These are phyloP conservation scores for Coix lacrymajobi DNA, from an alignment of 176 grass and related monocot species.

Conservation along the genomic window DNA sequence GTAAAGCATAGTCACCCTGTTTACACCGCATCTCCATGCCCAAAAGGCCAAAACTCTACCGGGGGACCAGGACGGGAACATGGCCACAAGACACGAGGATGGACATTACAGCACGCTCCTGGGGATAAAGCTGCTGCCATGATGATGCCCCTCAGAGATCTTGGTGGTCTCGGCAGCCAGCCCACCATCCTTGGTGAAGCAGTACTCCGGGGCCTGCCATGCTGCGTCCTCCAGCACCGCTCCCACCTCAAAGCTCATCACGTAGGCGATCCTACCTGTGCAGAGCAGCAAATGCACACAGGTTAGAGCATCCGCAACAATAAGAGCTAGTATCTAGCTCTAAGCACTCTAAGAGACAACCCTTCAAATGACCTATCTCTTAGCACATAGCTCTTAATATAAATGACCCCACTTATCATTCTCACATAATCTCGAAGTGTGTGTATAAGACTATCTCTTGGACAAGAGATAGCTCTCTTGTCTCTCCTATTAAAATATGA, in stretches of 20 bases:
- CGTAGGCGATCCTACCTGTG: neutral
- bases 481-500: too few species aligned
- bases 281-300: neutral
- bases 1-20: too few species aligned
- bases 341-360: too few species aligned
- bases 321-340: too few species aligned
- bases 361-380: too few species aligned
- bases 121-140: neutral
- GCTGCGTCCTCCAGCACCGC: slow-evolving; percentile 20
- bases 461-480: too few species aligned
- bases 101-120: neutral
- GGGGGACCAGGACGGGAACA: neutral
- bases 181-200: slow-evolving; percentile 11
- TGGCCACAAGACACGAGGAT: neutral
- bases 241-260: slow-evolving; percentile 44
- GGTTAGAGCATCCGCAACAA: too few species aligned
- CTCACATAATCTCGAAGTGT: too few species aligned
- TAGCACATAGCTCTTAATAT: too few species aligned
- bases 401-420: too few species aligned
- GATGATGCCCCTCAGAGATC: neutral
- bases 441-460: too few species aligned
- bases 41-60: neutral
- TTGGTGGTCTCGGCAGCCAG: neutral
- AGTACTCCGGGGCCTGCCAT: slow-evolving; percentile 42
- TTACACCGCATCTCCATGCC: neutral